These are phyloP conservation scores for Hanseniaspora gamundiae DNA, from an alignment of 1,139 yeast genomes.

Conservation along the genomic window DNA sequence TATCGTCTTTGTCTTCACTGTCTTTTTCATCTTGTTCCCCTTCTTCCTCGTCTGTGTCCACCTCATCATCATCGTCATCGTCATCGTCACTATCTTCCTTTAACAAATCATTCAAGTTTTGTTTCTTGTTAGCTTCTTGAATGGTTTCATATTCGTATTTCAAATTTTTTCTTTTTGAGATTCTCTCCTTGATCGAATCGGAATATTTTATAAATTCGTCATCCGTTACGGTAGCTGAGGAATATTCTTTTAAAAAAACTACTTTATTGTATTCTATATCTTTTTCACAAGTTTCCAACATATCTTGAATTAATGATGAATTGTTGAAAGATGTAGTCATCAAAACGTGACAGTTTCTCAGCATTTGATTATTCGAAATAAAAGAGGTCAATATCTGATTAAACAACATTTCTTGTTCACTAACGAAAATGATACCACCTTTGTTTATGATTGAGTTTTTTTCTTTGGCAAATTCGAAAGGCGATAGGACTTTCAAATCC, in stretches of 20 bases:
- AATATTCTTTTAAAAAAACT: conserved; percentile 10
- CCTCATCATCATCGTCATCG: conserved; percentile 26
- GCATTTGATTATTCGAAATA: conserved; percentile 1
- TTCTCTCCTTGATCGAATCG: conserved; percentile 31
- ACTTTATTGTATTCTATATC: conserved; percentile 1
- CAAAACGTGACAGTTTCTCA: conserved; percentile 2
- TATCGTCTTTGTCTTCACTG: conserved; percentile 6
- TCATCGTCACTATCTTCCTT: conserved; percentile 22
- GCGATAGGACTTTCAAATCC: conserved; percentile 48
- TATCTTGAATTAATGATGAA: neutral
- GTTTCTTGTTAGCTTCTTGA: conserved; percentile 12
- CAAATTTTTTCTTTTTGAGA: conserved; percentile 22
- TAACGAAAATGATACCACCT: conserved; percentile 7
- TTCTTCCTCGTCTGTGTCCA: conserved; percentile 25
- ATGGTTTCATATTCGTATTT: conserved; percentile 14
- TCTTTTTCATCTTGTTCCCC: conserved; percentile 4
- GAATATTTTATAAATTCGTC: conserved; percentile 39
- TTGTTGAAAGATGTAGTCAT: neutral
- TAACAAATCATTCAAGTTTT: conserved; percentile 12
- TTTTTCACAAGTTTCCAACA: neutral
- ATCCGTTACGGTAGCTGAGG: conserved; percentile 34
- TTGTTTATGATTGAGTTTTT: conserved; percentile 4
- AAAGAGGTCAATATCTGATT: conserved; percentile 5
- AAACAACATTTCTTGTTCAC: conserved; percentile 4
- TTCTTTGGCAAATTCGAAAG: conserved; percentile 35